A percentile compares a stretch with the other conserved stretches of the same genome.
These are phyloP conservation scores for Gardenia jasminoides DNA, from an alignment of 257 asterid genomes.

Conservation along the genomic window DNA sequence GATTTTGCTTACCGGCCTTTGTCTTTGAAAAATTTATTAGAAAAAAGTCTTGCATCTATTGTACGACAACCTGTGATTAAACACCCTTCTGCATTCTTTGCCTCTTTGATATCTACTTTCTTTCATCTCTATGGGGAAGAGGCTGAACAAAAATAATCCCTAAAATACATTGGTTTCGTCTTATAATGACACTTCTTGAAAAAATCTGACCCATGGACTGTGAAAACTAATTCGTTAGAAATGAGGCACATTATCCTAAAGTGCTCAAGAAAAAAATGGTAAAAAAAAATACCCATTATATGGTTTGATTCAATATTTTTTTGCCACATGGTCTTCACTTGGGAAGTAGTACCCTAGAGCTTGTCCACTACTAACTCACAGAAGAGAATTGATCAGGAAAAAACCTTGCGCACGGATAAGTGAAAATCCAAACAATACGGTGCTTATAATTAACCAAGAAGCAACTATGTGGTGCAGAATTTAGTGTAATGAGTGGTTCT, in stretches of 20 bases:
- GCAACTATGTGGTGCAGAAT: neutral
- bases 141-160: neutral
- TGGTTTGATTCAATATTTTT: too few species aligned
- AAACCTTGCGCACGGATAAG: neutral
- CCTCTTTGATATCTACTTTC: neutral
- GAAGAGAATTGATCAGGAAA: neutral
- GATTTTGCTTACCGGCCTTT: neutral
- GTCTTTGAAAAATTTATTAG: neutral
- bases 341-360: too few species aligned
- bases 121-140: neutral
- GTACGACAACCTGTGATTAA: neutral
- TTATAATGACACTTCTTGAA: neutral
- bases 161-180: neutral
- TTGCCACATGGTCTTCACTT: too few species aligned
- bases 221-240: neutral
- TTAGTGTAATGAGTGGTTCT: neutral
- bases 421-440: neutral
- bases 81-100: neutral
- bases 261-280: neutral
- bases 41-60: neutral
- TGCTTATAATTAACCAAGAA: neutral
- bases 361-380: neutral
- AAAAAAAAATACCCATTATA: too few species aligned
- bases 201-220: neutral
- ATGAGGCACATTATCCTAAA: neutral